These are phyloP conservation scores for Podospora australis DNA, from an alignment of 495 filamentous ascomycete species.

Conservation along the genomic window DNA sequence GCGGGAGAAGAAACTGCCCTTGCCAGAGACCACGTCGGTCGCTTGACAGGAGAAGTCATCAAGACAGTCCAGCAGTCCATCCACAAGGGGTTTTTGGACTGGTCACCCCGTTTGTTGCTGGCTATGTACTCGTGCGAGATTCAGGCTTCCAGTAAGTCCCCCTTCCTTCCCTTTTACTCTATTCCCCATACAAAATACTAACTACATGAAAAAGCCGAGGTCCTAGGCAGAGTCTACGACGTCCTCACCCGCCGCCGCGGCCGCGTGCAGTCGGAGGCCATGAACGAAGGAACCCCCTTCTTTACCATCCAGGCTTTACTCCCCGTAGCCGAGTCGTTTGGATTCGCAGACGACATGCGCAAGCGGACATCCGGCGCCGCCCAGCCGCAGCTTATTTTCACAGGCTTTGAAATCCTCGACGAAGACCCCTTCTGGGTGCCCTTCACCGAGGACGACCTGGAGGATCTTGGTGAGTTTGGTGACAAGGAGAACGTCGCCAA, in stretches of 20 bases:
- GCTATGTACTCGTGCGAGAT: slow-evolving; percentile 99
- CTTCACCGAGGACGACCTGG: slow-evolving; percentile 90
- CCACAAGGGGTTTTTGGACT: slow-evolving; percentile 82
- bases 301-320: slow-evolving; percentile 84
- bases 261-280: slow-evolving; percentile 76
- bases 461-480: slow-evolving; percentile 89
- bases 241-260: slow-evolving; percentile 89
- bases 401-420: slow-evolving; percentile 84
- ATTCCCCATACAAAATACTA: slow-evolving; percentile 4
- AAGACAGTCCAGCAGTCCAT: slow-evolving; percentile 81
- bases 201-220: slow-evolving; percentile 58
- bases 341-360: slow-evolving; percentile 91
- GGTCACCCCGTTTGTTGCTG: slow-evolving; percentile 85
- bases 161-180: slow-evolving; percentile 1
- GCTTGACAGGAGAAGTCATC: slow-evolving; percentile 86
- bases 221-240: slow-evolving; percentile 88
- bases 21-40: slow-evolving; percentile 62
- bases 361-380: slow-evolving; percentile 89
- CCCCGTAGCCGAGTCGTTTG: slow-evolving; percentile 90
- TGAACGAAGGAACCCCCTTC: slow-evolving; percentile 94
- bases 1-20: slow-evolving; percentile 47
- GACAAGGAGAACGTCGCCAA: slow-evolving; percentile 94
- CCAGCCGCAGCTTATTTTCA: slow-evolving; percentile 86
- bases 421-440: slow-evolving; percentile 97
- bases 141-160: slow-evolving; percentile 75